Conservation (phyloP, 352 stramenopile species). For the Phytophthora podocarpi region DNA sequence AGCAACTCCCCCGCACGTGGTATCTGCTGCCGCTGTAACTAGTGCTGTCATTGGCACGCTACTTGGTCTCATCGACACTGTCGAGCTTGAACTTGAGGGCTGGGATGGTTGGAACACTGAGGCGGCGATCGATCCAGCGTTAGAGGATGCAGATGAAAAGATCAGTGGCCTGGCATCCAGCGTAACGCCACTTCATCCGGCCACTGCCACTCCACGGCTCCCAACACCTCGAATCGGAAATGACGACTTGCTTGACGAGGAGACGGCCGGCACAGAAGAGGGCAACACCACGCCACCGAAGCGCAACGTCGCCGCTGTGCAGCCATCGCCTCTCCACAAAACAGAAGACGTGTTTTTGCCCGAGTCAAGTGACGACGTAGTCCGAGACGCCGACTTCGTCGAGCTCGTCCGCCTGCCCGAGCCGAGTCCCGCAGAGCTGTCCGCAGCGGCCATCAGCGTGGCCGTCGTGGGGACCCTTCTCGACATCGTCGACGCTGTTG, state of each 20-base stretch:
- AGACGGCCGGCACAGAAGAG: not conserved
- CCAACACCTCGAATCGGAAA: not conserved
- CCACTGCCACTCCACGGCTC: not conserved
- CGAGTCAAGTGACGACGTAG: slow-evolving; percentile 5
- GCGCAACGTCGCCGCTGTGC: not conserved
- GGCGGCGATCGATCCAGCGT: not conserved
- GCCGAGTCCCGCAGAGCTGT: slow-evolving; percentile 21
- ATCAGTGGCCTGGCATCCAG: not conserved
- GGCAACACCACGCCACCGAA: not conserved
- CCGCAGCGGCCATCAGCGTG: slow-evolving; percentile 9
- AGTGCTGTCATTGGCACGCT: slow-evolving; percentile 25
- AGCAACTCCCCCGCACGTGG: slow-evolving; percentile 12
- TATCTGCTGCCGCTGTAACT: slow-evolving; percentile 24
- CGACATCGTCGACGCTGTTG: slow-evolving; percentile 20
- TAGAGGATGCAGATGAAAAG: not conserved
- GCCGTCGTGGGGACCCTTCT: slow-evolving; percentile 27
- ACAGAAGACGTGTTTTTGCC: not conserved
- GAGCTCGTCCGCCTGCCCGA: slow-evolving; percentile 22
- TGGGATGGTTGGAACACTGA: not conserved
- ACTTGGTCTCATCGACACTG: slow-evolving; percentile 17
- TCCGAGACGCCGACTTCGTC: slow-evolving; percentile 23
- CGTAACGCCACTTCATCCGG: not conserved
- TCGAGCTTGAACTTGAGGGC: slow-evolving; percentile 15
- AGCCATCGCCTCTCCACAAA: not conserved
- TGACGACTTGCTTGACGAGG: not conserved